Evolutionary conservation across 2,329 filamentous ascomycete genomes (phyloP).

Genomic region (Arthrobotrys iridis): DNA sequence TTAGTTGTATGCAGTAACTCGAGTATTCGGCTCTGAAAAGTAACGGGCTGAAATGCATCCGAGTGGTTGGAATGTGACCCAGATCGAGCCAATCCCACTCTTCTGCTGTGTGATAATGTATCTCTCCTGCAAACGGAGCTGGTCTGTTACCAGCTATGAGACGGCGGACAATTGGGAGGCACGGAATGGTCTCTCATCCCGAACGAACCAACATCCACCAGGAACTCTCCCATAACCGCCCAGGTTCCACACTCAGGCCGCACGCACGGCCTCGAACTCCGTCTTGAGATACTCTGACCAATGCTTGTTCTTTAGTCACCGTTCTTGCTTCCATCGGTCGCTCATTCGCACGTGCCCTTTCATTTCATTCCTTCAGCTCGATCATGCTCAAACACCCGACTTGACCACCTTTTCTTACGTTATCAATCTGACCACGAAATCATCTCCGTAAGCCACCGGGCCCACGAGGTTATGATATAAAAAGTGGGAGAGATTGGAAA

Average conservation of each 20-base stretch:
- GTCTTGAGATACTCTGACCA: constrained; percentile 3
- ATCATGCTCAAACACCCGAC: constrained; percentile 49
- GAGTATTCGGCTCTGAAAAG: too few species aligned
- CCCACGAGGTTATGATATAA: background rate
- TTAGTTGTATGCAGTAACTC: too few species aligned
- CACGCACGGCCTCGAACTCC: constrained; percentile 25
- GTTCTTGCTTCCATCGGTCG: constrained; percentile 1
- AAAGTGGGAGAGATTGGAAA: background rate
- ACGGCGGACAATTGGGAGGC: background rate
- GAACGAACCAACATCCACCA: constrained; percentile 1
- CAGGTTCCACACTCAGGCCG: constrained; percentile 4
- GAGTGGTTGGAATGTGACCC: constrained; percentile 10
- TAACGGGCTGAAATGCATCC: constrained; percentile 6
- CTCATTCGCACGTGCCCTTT: constrained; percentile 14
- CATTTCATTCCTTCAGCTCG: constrained; percentile 11
- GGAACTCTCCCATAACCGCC: constrained; percentile 13
- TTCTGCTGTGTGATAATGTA: constrained; percentile 14
- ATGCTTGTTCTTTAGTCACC: background rate
- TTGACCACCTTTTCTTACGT: constrained; percentile 1
- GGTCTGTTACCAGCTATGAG: background rate
- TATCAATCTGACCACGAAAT: constrained; percentile 13
- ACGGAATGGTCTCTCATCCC: background rate
- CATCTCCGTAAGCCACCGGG: background rate
- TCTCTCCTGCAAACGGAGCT: background rate
- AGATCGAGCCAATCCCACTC: background rate